Evolutionary conservation across 2,329 filamentous ascomycete species (phyloP).

Genomic region (Penicillium sp.): DNA sequence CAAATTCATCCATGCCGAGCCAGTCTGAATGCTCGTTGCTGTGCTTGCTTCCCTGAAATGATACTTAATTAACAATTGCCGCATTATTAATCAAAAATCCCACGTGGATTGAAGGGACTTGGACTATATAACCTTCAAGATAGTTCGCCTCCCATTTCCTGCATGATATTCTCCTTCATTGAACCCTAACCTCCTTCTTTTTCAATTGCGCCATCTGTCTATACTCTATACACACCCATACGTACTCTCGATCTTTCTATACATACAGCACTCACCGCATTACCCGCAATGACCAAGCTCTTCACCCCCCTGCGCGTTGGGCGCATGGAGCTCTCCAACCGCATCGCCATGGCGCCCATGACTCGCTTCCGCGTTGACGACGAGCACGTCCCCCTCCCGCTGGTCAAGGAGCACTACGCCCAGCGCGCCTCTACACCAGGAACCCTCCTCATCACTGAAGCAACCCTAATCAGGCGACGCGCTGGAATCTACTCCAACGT

Average conservation of each 20-base stretch:
- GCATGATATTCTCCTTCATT: too few species aligned
- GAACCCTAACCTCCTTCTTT: too few species aligned
- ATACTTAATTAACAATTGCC: too few species aligned
- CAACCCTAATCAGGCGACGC: slow-evolving; percentile 53
- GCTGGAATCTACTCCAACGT: slow-evolving; percentile 54
- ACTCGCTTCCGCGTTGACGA: slow-evolving; percentile 57
- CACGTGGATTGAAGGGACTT: too few species aligned
- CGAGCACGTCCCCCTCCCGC: slow-evolving; percentile 50
- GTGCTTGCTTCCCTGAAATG: neutral
- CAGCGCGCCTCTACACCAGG: slow-evolving; percentile 57
- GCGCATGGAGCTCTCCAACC: slow-evolving; percentile 44
- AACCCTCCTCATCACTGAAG: slow-evolving; percentile 62
- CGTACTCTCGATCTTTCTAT: too few species aligned
- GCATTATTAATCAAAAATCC: neutral
- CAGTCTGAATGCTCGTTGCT: neutral
- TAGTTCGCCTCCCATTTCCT: too few species aligned
- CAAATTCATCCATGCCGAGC: neutral
- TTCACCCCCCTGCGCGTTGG: slow-evolving; percentile 48
- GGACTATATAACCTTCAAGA: too few species aligned
- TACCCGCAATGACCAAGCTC: slow-evolving; percentile 29
- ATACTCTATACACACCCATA: neutral
- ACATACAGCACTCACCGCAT: neutral
- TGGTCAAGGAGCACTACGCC: slow-evolving; percentile 55
- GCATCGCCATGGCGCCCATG: slow-evolving; percentile 60
- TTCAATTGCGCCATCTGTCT: too few species aligned